A percentile compares a stretch with the other conserved stretches of the same genome.
Evolutionary conservation across 2,329 filamentous ascomycete genomes (phyloP).

Genomic region (Orbilia javanica): DNA sequence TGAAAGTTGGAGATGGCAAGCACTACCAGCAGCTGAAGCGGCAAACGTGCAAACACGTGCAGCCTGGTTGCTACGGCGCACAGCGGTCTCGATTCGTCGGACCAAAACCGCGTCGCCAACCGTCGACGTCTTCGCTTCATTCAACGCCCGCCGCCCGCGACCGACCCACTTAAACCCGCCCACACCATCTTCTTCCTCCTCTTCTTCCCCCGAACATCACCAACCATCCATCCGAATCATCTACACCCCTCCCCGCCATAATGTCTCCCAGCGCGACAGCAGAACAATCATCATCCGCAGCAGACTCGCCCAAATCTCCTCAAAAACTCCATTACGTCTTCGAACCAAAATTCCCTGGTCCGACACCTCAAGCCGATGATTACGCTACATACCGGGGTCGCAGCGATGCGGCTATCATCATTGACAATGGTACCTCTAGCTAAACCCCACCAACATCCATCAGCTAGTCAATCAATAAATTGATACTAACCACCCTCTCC

Average conservation of each 20-base stretch:
- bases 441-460: conserved; percentile 10
- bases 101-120: conserved; percentile 28
- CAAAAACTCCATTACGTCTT: conserved; percentile 73
- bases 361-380: conserved; percentile 66
- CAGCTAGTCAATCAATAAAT: not conserved
- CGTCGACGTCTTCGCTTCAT: conserved; percentile 10
- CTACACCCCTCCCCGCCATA: conserved; percentile 4
- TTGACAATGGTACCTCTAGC: conserved; percentile 86
- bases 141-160: too few relatives aligned
- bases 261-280: conserved; percentile 40
- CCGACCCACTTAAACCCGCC: not conserved
- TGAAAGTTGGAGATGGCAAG: conserved; percentile 11
- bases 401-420: conserved; percentile 78
- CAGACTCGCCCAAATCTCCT: conserved; percentile 63
- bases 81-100: too few relatives aligned
- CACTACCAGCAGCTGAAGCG: too few relatives aligned
- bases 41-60: conserved; percentile 33
- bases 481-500: conserved; percentile 45
- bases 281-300: conserved; percentile 18
- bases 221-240: not conserved
- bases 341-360: conserved; percentile 74
- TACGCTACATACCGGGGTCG: conserved; percentile 58
- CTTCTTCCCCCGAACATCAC: conserved; percentile 5
- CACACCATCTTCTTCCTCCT: not conserved
- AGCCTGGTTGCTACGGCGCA: not conserved